These are phyloP conservation scores for Stephania japonica DNA, from an alignment of 164 flowering plant genomes.

Conservation along the genomic window DNA sequence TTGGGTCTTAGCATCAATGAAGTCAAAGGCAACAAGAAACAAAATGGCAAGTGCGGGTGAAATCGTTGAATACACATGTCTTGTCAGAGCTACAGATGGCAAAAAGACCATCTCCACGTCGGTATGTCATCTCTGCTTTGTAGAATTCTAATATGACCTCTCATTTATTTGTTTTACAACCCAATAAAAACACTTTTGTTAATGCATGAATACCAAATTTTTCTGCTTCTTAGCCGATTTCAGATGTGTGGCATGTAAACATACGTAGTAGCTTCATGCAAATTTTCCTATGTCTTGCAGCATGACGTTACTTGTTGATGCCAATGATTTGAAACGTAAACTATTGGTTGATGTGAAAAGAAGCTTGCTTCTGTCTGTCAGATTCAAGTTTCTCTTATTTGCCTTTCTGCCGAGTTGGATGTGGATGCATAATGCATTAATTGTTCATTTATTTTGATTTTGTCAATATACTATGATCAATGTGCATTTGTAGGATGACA, in stretches of 20 bases:
- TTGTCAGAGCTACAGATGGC: slow-evolving; percentile 72
- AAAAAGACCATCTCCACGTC: slow-evolving; percentile 77
- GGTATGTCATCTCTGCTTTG: slow-evolving; percentile 29
- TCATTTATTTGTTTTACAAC: neutral
- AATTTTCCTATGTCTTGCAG: no score
- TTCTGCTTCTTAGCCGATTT: neutral
- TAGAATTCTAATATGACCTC: neutral
- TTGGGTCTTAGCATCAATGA: slow-evolving; percentile 55
- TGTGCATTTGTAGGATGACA: no score
- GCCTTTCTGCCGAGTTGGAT: no score
- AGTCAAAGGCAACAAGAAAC: slow-evolving; percentile 52
- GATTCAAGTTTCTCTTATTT: neutral
- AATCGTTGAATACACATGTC: slow-evolving; percentile 60
- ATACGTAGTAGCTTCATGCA: no score
- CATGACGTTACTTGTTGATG: neutral
- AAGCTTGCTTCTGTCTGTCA: neutral
- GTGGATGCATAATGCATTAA: no score
- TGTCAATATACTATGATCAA: no score
- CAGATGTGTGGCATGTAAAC: neutral
- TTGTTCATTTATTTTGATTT: no score
- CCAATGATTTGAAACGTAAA: neutral
- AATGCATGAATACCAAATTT: neutral
- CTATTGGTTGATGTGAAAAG: neutral
- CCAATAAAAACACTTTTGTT: neutral
- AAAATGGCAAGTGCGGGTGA: slow-evolving; percentile 55